phyloP scores from a whole-genome alignment of 2,329 filamentous ascomycete species.

The Sclerotinia nivalis region DNA sequence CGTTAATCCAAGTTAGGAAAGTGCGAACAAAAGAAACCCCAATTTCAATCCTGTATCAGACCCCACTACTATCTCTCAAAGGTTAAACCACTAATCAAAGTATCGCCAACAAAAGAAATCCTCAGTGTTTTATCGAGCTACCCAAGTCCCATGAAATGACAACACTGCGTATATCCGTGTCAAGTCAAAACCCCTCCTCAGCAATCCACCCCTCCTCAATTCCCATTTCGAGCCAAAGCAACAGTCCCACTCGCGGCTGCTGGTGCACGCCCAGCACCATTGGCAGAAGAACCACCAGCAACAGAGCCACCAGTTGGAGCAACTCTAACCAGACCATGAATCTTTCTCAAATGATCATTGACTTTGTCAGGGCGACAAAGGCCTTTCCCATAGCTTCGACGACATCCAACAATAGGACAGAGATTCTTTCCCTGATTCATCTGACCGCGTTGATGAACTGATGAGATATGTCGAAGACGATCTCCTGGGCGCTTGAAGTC shows the following conservation, averaged over 20 bases:
- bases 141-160: neutral
- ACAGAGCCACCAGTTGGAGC: neutral
- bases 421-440: neutral
- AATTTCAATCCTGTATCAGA: too few species aligned
- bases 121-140: neutral
- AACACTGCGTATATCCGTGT: neutral
- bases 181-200: neutral
- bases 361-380: constrained; percentile 12
- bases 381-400: constrained; percentile 8
- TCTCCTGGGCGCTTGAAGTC: neutral
- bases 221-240: neutral
- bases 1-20: neutral
- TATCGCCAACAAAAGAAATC: constrained; percentile 4
- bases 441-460: neutral
- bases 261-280: neutral
- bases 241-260: neutral
- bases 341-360: constrained; percentile 4
- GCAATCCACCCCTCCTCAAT: neutral
- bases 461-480: constrained; percentile 1
- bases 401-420: constrained; percentile 2
- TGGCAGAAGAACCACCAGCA: neutral
- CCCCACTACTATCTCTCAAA: too few species aligned
- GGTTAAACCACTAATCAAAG: neutral
- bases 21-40: neutral
- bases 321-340: constrained; percentile 2